Conservation (phyloP, 352 stramenopile species). For the Globisporangium viniferum region DNA sequence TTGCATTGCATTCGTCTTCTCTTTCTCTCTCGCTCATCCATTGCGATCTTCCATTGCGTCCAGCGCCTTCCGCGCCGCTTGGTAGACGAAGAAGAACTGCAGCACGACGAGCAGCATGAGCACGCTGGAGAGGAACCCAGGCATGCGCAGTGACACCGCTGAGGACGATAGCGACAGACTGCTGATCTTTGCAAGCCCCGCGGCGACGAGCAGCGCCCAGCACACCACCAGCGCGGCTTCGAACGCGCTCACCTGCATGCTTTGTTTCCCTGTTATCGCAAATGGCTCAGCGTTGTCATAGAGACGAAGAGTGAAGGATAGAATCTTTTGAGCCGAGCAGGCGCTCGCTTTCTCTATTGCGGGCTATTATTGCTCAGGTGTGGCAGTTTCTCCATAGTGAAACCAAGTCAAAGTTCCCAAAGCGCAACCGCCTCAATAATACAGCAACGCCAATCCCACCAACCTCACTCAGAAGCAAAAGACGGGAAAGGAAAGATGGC, state of each 20-base stretch:
- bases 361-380: neutral
- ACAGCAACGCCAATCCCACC: neutral
- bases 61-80: slow-evolving; percentile 42
- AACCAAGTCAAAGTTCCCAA: slow-evolving; percentile 4
- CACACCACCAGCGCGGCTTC: slow-evolving; percentile 37
- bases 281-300: neutral
- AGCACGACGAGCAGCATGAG: slow-evolving; percentile 39
- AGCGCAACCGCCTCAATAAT: neutral
- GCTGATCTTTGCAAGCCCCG: slow-evolving; percentile 18
- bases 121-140: slow-evolving; percentile 23
- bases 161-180: slow-evolving; percentile 3
- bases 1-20: neutral
- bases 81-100: slow-evolving; percentile 60
- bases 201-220: slow-evolving; percentile 29
- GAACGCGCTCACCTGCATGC: slow-evolving; percentile 33
- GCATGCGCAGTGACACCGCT: slow-evolving; percentile 3
- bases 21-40: neutral
- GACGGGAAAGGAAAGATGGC: slow-evolving; percentile 33
- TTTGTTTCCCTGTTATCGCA: neutral
- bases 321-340: slow-evolving; percentile 4
- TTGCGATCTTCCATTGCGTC: neutral
- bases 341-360: neutral
- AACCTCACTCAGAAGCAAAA: slow-evolving; percentile 4
- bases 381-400: slow-evolving; percentile 9
- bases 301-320: neutral